Base-by-base conservation (phyloP, 352 stramenopile species). In the Pythium rhizo-oryzae region DNA sequence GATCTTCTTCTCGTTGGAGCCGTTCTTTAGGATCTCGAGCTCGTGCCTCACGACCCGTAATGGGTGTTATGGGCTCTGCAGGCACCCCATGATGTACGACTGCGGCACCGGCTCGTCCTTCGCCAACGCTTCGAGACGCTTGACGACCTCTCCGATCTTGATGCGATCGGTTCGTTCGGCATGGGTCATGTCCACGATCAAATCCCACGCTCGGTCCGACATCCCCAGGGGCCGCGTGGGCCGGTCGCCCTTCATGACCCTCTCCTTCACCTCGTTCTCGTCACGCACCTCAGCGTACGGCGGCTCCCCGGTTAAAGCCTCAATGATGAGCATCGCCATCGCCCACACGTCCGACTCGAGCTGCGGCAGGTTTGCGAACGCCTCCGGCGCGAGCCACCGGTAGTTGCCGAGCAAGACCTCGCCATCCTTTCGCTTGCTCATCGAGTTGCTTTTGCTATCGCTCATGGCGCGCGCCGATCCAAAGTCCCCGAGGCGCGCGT, bases 401-500 rank as follows among this genome's bases (percentile, higher is more conserved):
- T 8, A 47, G 41, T 47, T 47, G n/a, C 52, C 28, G 19, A 47
- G 15, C 41, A 33, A 33, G 58, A 11, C 35, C 24, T 23, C 37
- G 43, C 56, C 65, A 57, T 43, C 60, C 30, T 43, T 33, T 0
- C 23, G 25, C 47, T 35, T 56, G 50, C 8, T 44, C 65, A 16
- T 61, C 8, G n/a, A n/a, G 44, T 46, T 55, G 51, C 8, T 47
- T 8, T 19, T 13, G 21, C 56, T 44, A 11, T 44, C 61, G 37
- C 67, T 60, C 39, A 56, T 60, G 12, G 54, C 33, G 0, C 47
- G 63, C 18, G 39, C 62, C 21, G 67, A 33, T 8, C 49, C 65
- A 41, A 71, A 71, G 43, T 71, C 65, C 13, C 44, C 58, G 11
- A 71, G 12, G 25, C 51, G 51, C 8, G 59, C 49, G 9, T 19